phyloP scores from a whole-genome alignment of 2,329 filamentous ascomycete genomes.

The Metarhizium anisopliae region DNA sequence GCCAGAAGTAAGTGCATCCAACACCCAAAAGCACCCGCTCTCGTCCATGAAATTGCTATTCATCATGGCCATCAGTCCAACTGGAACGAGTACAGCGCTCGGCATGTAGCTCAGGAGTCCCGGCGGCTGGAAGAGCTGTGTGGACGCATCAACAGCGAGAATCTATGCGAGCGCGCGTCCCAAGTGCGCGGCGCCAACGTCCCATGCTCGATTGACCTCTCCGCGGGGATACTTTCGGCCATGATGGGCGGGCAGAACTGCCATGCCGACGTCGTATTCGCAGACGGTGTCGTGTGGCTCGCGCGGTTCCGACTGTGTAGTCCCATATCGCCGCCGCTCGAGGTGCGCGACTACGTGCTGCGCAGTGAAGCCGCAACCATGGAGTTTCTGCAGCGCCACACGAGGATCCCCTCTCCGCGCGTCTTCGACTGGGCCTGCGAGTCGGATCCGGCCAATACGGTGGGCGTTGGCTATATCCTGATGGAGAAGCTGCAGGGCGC shows the following conservation, averaged over 20 bases:
- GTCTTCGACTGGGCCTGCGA: slow-evolving; percentile 24
- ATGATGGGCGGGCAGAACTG: slow-evolving; percentile 20
- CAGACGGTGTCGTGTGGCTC: slow-evolving; percentile 16
- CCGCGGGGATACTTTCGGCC: slow-evolving; percentile 9
- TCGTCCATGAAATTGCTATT: background rate
- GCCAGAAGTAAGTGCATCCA: slow-evolving; percentile 10
- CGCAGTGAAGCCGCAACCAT: slow-evolving; percentile 18
- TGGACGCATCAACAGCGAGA: slow-evolving; percentile 7
- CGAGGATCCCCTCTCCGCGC: slow-evolving; percentile 21
- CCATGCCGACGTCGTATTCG: slow-evolving; percentile 18
- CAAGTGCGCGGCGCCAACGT: background rate
- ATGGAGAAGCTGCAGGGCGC: slow-evolving; percentile 30
- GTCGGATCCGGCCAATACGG: slow-evolving; percentile 18
- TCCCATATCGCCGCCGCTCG: slow-evolving; percentile 11
- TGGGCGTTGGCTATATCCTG: slow-evolving; percentile 30
- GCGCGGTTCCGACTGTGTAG: slow-evolving; percentile 15
- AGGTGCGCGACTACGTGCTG: slow-evolving; percentile 16
- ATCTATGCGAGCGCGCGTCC: background rate
- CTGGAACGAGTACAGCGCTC: background rate
- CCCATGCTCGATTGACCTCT: slow-evolving; percentile 13
- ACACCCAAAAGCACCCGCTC: background rate
- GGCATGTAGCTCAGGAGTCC: background rate
- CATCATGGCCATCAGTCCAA: background rate
- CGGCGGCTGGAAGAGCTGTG: background rate
- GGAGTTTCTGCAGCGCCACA: slow-evolving; percentile 13